Evolutionary conservation across 208 protist genomes (phyloP).

Genomic region (Wallacemonas sp.): DNA sequence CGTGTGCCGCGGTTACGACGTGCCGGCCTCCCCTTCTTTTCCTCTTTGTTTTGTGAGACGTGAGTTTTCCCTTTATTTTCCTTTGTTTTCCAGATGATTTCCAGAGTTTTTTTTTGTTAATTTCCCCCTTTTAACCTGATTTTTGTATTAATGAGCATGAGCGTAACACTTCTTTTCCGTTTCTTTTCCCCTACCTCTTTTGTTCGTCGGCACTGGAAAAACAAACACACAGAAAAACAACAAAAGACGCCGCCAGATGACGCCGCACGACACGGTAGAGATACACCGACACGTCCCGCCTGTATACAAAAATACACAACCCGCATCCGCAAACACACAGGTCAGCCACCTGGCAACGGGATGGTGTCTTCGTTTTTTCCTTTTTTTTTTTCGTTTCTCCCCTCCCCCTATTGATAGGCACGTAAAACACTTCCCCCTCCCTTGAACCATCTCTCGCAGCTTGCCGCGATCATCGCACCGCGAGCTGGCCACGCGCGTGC

Average conservation of each 20-base stretch:
- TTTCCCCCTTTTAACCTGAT: slow-evolving; percentile 1
- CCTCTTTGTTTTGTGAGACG: too few species aligned
- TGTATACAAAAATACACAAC: background rate
- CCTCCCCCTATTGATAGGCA: too few species aligned
- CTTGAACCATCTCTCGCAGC: too few species aligned
- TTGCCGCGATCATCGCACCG: too few species aligned
- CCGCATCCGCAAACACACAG: too few species aligned
- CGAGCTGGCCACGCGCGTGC: too few species aligned
- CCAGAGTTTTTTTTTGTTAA: background rate
- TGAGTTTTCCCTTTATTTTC: slow-evolving; percentile 7
- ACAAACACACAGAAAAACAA: background rate
- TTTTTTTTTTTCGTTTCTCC: too few species aligned
- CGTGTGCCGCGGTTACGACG: too few species aligned
- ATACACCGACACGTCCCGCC: background rate
- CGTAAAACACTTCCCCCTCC: too few species aligned
- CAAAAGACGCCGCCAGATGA: background rate
- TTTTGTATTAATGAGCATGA: slow-evolving; percentile 20
- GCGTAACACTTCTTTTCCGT: slow-evolving; percentile 14
- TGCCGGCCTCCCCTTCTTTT: too few species aligned
- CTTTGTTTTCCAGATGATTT: slow-evolving; percentile 14
- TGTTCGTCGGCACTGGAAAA: background rate
- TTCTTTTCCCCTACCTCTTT: slow-evolving; percentile 6
- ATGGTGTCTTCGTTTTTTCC: too few species aligned
- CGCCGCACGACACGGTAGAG: background rate
- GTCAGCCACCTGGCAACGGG: too few species aligned